A percentile compares a stretch with the other conserved stretches of the same genome.
Evolutionary conservation across 2,329 filamentous ascomycete genomes (phyloP).

Genomic region (Aspergillus sp.): DNA sequence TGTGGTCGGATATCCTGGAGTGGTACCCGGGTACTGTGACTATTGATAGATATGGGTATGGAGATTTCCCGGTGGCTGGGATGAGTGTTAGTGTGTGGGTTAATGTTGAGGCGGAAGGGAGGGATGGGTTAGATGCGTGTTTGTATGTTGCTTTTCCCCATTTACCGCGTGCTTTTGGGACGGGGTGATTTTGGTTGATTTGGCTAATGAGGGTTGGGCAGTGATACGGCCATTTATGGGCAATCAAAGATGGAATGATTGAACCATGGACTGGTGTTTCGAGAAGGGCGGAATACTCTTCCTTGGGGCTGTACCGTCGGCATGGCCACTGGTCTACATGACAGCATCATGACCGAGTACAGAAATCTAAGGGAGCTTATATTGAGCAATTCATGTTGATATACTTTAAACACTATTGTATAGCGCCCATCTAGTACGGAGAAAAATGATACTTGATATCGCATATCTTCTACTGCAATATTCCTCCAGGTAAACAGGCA

Average conservation of each 20-base stretch:
- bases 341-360: background rate
- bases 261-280: too few species aligned
- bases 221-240: background rate
- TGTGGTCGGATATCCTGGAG: conserved; percentile 57
- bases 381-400: too few species aligned
- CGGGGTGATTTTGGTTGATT: background rate
- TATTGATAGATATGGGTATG: conserved; percentile 55
- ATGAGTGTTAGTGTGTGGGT: conserved; percentile 58
- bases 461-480: background rate
- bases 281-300: background rate
- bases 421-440: too few species aligned
- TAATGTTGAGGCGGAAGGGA: conserved; percentile 47
- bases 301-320: conserved; percentile 4
- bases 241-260: too few species aligned
- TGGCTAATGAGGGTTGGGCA: background rate
- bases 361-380: too few species aligned
- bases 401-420: too few species aligned
- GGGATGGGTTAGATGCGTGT: conserved; percentile 35
- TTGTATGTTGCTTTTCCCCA: conserved; percentile 33
- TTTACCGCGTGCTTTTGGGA: background rate
- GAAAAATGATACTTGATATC: too few species aligned
- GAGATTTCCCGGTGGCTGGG: conserved; percentile 48
- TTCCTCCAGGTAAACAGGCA: background rate
- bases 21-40: conserved; percentile 48
- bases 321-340: background rate